Base-by-base conservation (phyloP, 148 eudicot species). In the Arctostaphylos glauca region DNA sequence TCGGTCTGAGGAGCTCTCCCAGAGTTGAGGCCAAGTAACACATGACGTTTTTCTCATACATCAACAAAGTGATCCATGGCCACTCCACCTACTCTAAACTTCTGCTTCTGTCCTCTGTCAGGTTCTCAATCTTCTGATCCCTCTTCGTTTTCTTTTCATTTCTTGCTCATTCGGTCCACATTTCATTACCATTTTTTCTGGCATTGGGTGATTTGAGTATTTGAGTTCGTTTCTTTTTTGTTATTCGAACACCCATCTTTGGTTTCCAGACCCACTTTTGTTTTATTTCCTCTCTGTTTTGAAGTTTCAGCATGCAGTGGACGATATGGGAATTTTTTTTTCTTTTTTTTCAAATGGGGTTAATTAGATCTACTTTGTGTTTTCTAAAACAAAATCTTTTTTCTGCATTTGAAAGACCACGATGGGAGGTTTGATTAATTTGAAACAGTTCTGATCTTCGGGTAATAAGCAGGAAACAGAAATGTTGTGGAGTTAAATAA, bases 71-170 rank as follows among this genome's bases (percentile, higher is more conserved):
- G 52, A 62, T 84, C 76, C 72, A 87, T 86, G 91, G 87, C 70
- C 79, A 82, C 84, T 84, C 88, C 59, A 82, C 88, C 80, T 77
- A 54, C 81, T 90, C 92, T 10, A 89, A 84, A 77, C 86, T 92
- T 46, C 86, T 92, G 13, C 48, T 92, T 62, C 83, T 92, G 66
- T 85, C 84, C 77, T 84, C 94, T 10, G 79, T 85, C 91, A 90
- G 94, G 94, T 92, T 83, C 21, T 67, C 5, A 52, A 50, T 16
- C 31, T 70, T n/a, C 59, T 52, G 31, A 38, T 16, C 55, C 46
- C 58, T 52, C 78, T 38, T 23, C 16, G 2, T 80, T 46, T 74
- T 0, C 60, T 21, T 14, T 21, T 18, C 56, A 64, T 21, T 46
- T 9, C 25, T 19, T 64, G 43, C 0, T 23, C 23, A 23, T 64